Conservation (phyloP, 2,329 filamentous ascomycete species). For the Aotearoamyces nothofagi region DNA sequence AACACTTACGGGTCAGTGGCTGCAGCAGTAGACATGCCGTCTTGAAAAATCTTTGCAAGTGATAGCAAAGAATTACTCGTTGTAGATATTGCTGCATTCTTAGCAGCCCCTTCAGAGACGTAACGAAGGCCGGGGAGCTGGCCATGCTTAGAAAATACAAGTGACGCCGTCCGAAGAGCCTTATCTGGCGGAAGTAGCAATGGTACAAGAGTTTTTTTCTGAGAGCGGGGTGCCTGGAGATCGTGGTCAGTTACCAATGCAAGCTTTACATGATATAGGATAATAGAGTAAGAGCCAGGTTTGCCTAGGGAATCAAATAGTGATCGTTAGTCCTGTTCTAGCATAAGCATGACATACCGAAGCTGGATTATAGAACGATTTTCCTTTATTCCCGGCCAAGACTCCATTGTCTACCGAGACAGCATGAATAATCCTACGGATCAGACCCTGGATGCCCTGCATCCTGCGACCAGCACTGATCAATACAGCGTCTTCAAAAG, state of each 20-base stretch:
- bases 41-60: slow-evolving; percentile 93
- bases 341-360: too few relatives aligned
- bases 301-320: too few relatives aligned
- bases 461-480: slow-evolving; percentile 65
- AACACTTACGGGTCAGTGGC: too few relatives aligned
- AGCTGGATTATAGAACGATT: too few relatives aligned
- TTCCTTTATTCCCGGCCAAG: slow-evolving; percentile 17
- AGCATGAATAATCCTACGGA: slow-evolving; percentile 60
- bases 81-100: slow-evolving; percentile 72
- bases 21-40: slow-evolving; percentile 74
- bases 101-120: slow-evolving; percentile 54
- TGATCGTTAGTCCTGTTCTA: too few relatives aligned
- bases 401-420: slow-evolving; percentile 35
- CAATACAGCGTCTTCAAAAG: slow-evolving; percentile 89
- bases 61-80: slow-evolving; percentile 93
- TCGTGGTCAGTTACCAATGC: too few relatives aligned
- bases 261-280: too few relatives aligned
- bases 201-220: slow-evolving; percentile 31
- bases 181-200: slow-evolving; percentile 71
- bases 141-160: slow-evolving; percentile 65
- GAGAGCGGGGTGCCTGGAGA: too few relatives aligned
- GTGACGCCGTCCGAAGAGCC: slow-evolving; percentile 65
- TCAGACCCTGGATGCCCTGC: slow-evolving; percentile 60
- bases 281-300: too few relatives aligned
- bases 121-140: slow-evolving; percentile 67